These are phyloP conservation scores for Annona cherimola DNA, from an alignment of 164 flowering plant species.

Conservation along the genomic window DNA sequence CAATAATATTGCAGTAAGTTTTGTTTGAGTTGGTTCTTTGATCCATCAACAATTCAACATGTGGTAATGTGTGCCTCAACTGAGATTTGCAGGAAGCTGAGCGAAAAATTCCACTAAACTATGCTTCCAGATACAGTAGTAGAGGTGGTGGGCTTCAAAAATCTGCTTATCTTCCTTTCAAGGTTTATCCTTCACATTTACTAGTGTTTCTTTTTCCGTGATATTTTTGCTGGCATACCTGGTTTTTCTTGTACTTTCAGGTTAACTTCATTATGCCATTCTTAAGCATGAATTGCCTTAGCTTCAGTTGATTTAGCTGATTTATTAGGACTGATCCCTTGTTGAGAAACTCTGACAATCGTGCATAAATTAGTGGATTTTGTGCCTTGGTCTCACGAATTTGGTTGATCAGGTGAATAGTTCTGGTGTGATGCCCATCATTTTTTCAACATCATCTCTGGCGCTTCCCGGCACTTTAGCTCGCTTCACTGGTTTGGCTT, in stretches of 20 bases:
- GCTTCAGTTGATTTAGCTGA: not conserved
- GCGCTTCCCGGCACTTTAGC: conserved; percentile 98
- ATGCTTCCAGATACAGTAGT: conserved; percentile 83
- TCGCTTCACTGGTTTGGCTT: conserved; percentile 84
- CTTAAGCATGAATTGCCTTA: not conserved
- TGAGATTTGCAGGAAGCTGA: conserved; percentile 90
- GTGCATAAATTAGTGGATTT: not conserved
- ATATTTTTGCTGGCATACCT: not conserved
- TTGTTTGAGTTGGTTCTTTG: conserved; percentile 1
- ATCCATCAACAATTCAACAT: not conserved
- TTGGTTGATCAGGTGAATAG: conserved; percentile 75
- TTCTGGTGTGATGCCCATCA: conserved; percentile 99
- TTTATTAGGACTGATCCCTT: not conserved
- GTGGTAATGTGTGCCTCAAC: conserved; percentile 14
- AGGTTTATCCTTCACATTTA: conserved; percentile 39
- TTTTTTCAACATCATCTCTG: conserved; percentile 93
- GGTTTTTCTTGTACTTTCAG: not conserved
- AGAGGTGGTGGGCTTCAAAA: conserved; percentile 73
- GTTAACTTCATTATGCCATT: not conserved
- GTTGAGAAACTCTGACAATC: not conserved
- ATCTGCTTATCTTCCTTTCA: conserved; percentile 97
- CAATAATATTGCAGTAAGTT: not conserved
- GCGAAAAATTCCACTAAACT: conserved; percentile 97
- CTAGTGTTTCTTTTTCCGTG: not conserved
- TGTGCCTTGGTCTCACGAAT: not conserved